These are phyloP conservation scores for Tuber melanosporum DNA, from an alignment of 495 filamentous ascomycete genomes.

Conservation along the genomic window DNA sequence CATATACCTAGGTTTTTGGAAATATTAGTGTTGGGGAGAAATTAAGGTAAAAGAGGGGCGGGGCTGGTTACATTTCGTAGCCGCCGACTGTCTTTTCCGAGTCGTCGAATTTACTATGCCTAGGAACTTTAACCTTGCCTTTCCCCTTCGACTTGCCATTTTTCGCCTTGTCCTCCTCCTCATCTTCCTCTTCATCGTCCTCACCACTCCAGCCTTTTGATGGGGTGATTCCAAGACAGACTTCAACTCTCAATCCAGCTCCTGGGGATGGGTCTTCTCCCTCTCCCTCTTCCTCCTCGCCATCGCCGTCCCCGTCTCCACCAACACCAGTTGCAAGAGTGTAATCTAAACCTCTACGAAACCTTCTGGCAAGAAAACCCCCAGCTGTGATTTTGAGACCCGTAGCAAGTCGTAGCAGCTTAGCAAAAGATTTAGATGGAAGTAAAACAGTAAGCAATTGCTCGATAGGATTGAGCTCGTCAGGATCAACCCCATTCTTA, in stretches of 20 bases:
- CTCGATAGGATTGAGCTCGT: constrained; percentile 52
- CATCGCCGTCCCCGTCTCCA: constrained; percentile 22
- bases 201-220: constrained; percentile 74
- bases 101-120: constrained; percentile 41
- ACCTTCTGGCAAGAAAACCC: constrained; percentile 70
- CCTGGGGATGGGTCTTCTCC: constrained; percentile 46
- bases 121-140: constrained; percentile 36
- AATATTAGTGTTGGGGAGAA: not conserved
- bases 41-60: not conserved
- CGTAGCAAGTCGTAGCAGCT: constrained; percentile 80
- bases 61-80: constrained; percentile 35
- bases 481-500: constrained; percentile 12
- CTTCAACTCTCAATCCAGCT: constrained; percentile 74
- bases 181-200: constrained; percentile 52
- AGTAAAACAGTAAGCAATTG: constrained; percentile 72
- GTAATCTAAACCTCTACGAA: constrained; percentile 82
- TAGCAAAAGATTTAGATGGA: constrained; percentile 77
- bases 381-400: constrained; percentile 59
- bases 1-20: constrained; percentile 32
- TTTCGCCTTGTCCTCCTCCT: constrained; percentile 45
- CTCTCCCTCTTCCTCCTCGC: constrained; percentile 27
- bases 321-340: constrained; percentile 70
- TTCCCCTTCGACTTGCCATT: constrained; percentile 40
- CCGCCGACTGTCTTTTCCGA: constrained; percentile 36
- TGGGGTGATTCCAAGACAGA: constrained; percentile 77